Conservation (phyloP, 2,329 filamentous ascomycete genomes). For the Niveomyces coronatus region DNA sequence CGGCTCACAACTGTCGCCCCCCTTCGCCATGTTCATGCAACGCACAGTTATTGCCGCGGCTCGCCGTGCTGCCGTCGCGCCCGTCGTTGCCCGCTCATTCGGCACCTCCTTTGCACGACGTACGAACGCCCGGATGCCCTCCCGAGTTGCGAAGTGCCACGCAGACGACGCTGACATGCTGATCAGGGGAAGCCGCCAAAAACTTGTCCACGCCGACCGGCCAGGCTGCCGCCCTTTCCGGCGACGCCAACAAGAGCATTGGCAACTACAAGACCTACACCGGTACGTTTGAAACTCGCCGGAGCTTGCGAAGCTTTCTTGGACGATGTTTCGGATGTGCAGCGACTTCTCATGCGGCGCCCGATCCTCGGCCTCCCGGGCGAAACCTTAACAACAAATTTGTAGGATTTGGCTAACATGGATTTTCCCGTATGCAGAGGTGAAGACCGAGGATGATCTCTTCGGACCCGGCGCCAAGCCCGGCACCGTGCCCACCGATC, state of each 20-base stretch:
- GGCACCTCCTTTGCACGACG: constrained; percentile 50
- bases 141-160: neutral
- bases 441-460: constrained; percentile 75
- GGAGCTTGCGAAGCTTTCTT: too few species aligned
- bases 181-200: constrained; percentile 28
- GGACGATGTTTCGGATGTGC: too few species aligned
- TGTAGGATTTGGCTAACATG: too few species aligned
- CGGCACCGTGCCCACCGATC: constrained; percentile 83
- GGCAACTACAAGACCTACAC: constrained; percentile 34
- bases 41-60: constrained; percentile 51
- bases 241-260: constrained; percentile 34
- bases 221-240: constrained; percentile 26
- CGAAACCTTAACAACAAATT: too few species aligned
- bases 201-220: constrained; percentile 22
- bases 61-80: constrained; percentile 45
- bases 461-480: constrained; percentile 68
- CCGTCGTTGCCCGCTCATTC: constrained; percentile 48
- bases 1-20: constrained; percentile 13
- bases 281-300: constrained; percentile 32
- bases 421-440: constrained; percentile 47
- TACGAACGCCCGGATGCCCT: constrained; percentile 26
- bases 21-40: constrained; percentile 49
- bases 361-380: too few species aligned
- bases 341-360: too few species aligned
- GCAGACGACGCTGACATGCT: neutral